Evolutionary conservation across 2,329 filamentous ascomycete genomes (phyloP), one percentile per base, ranked within the genome.

Genomic region (Phialophora macrospora): DNA sequence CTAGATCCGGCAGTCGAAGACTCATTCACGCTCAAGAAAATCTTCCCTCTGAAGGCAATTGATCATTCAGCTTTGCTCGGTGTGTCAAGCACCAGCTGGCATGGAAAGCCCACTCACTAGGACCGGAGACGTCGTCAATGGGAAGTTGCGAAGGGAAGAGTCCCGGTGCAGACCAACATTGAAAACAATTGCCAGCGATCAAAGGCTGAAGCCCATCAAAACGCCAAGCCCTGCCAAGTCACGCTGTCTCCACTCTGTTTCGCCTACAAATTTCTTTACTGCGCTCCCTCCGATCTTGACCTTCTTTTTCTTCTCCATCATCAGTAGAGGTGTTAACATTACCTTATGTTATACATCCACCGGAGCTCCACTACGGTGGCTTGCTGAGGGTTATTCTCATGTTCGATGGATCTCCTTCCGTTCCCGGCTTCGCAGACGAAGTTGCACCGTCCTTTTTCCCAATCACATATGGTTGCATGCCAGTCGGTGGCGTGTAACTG

Each of bases 241-340:
- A 4, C 24, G 38, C 6, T 8, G 28, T 55, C 34, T 20, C 66
- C 48, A 48, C 34, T 55, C 11, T 9, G 26, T 6, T 44, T 44
- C 17, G 20, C 41, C n/a, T 66, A 63, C 63, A 66, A 67, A 66
- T 60, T 59, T 62, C 5, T 46, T 32, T 22, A 28, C 38, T 28
- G 48, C 59, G 51, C 63, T 34, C 66, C 60, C 55, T 61, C 34
- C 63, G 48, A 51, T 28, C 38, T 63, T 74, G 77, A 76, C 76
- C 71, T 74, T 77, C 77, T 73, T 64, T 73, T 77, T 77, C 75
- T 74, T 51, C n/a, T 24, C 72, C 75, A 81, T 80, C 79, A 82
- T 81, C 80, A 82, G 80, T 82, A 82, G 80, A 76, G 79, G 80
- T 81, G 81, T 82, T 72, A 72, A 81, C 79, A 77, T 78, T 70